A percentile compares a stretch with the other conserved stretches of the same genome.
These are phyloP conservation scores for Sporobolomyces phaffii DNA, from an alignment of 768 basidiomycete species.

Conservation along the genomic window DNA sequence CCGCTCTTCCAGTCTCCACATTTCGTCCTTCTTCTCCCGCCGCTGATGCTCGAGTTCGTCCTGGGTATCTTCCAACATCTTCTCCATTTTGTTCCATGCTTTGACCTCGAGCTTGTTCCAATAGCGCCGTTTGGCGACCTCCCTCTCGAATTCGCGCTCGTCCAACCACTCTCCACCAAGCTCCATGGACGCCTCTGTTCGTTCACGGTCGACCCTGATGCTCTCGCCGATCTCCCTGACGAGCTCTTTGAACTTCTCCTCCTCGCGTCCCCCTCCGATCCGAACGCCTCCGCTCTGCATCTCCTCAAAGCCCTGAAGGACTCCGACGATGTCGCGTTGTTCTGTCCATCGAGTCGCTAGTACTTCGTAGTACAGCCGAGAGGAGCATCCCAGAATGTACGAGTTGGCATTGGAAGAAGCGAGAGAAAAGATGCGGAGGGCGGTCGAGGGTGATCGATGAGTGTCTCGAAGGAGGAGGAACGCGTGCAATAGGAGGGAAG, in stretches of 20 bases:
- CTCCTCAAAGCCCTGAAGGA: conserved; percentile 62
- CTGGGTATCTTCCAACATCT: conserved; percentile 16
- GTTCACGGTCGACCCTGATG: conserved; percentile 15
- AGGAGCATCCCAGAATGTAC: conserved; percentile 84
- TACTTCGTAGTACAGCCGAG: conserved; percentile 79
- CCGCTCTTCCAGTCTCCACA: neutral
- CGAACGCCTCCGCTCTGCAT: conserved; percentile 17
- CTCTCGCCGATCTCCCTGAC: conserved; percentile 20
- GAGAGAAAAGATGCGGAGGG: conserved; percentile 74
- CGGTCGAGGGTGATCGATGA: conserved; percentile 70
- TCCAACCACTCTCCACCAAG: neutral
- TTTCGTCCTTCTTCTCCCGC: neutral
- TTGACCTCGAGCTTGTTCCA: neutral
- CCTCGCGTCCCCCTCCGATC: neutral
- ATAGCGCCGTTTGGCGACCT: conserved; percentile 3
- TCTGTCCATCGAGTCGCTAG: conserved; percentile 69
- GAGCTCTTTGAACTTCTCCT: conserved; percentile 7
- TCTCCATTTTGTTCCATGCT: conserved; percentile 27
- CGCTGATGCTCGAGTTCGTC: neutral
- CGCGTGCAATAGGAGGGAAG: conserved; percentile 60
- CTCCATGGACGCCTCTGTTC: too few relatives aligned
- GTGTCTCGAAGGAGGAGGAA: conserved; percentile 73
- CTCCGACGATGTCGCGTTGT: conserved; percentile 22
- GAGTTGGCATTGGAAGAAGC: conserved; percentile 66
- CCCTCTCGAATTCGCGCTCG: neutral